Conservation (phyloP, 2,329 filamentous ascomycete genomes). For the Didymella segeticola region DNA sequence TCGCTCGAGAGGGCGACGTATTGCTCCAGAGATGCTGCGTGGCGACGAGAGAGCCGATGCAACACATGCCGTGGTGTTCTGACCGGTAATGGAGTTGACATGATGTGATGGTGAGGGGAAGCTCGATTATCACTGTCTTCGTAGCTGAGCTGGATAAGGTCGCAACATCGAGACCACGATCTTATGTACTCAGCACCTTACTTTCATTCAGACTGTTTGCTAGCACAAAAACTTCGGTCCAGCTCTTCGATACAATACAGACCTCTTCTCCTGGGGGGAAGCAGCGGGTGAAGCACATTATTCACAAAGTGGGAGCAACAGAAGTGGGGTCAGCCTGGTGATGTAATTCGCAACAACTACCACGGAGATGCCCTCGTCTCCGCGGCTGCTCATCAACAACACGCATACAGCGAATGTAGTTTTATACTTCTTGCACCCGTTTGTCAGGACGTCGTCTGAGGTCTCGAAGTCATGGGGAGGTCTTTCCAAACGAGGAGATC, state of each 20-base stretch:
- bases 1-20: slow-evolving; percentile 9
- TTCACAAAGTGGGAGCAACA: background rate
- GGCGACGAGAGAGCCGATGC: slow-evolving; percentile 7
- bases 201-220: no score
- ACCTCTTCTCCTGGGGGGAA: background rate
- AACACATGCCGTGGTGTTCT: slow-evolving; percentile 5
- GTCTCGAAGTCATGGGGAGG: no score
- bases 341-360: background rate
- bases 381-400: no score
- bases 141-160: no score
- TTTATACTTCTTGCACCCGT: no score
- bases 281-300: background rate
- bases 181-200: no score
- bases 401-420: no score
- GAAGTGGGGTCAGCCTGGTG: background rate
- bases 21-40: slow-evolving; percentile 10
- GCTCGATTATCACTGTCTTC: no score
- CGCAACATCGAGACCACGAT: no score
- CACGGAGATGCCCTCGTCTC: background rate
- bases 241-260: background rate
- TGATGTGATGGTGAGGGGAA: no score
- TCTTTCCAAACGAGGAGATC: no score
- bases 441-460: no score
- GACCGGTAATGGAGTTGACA: background rate
- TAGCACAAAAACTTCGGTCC: background rate